Base-by-base conservation (phyloP, 2,329 filamentous ascomycete genomes). In the Clarireedia paspali region DNA sequence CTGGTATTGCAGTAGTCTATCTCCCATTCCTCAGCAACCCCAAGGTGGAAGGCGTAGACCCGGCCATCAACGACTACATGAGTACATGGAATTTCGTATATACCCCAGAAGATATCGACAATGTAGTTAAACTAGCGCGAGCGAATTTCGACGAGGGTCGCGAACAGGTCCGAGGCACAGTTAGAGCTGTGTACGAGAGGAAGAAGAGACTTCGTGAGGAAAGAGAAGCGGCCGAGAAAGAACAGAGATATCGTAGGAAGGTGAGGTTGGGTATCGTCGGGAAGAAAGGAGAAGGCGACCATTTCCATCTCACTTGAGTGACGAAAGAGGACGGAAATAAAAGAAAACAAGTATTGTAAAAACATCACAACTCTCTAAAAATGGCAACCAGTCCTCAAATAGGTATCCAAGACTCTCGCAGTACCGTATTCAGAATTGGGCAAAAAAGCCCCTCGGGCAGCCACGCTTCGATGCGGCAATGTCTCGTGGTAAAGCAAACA, bases 31-130 rank as follows among this genome's bases (percentile, higher is more conserved):
- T 97, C 14, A 82, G 87, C 27, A 97, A 99, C 69, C 80, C 85
- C 0, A 86, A 87, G 58, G 86, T 90, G 0, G 80, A 85, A 0
- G 88, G 83, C 45, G 86, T 97, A n/a, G 87, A 96, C 63, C 94
- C 94, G 0, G 84, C 85, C 24, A 82, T 80, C 2, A 88, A 83
- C 53, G 90, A 96, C 58, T 97, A 91, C 71, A 83, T 97, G 75
- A 89, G 84, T 63, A 99, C 94, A 0, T 99, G 94, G 94, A 99
- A 99, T 69, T 97, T 97, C 69, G 85, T 96, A 30, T 99, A 97
- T 70, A 95, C 88, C 2, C 86, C 91, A 0, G 85, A 94, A 56
- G 87, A 99, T 70, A 84, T 99, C 52, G 91, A 97, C 64, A 81
- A 82, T 26, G 90, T 95, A 0, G 87, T 96, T 2, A 78, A 80